phyloP scores from a whole-genome alignment of 371 early-diverging fungal genomes.

The Rhizopus sp. region DNA sequence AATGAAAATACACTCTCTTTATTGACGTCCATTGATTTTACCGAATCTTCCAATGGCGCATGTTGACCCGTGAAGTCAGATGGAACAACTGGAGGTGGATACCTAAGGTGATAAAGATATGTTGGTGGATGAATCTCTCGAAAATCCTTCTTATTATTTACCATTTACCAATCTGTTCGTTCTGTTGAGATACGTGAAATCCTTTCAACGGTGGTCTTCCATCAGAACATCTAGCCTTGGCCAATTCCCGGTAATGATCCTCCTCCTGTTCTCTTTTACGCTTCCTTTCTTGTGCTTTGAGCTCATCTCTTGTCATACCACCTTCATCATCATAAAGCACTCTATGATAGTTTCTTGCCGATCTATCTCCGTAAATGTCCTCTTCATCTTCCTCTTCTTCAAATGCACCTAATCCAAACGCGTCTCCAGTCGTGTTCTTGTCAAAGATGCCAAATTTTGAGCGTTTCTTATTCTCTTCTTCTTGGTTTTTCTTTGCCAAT shows the following conservation, averaged over 20 bases:
- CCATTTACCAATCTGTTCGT: slow-evolving; percentile 56
- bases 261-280: slow-evolving; percentile 13
- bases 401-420: slow-evolving; percentile 48
- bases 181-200: slow-evolving; percentile 50
- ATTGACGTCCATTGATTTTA: slow-evolving; percentile 2
- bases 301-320: slow-evolving; percentile 20
- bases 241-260: slow-evolving; percentile 2
- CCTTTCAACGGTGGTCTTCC: slow-evolving; percentile 62
- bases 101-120: slow-evolving; percentile 28
- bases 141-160: slow-evolving; percentile 11
- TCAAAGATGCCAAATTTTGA: slow-evolving; percentile 36
- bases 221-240: slow-evolving; percentile 43
- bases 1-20: slow-evolving; percentile 42
- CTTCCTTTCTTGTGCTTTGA: slow-evolving; percentile 14
- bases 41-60: slow-evolving; percentile 8
- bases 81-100: slow-evolving; percentile 61
- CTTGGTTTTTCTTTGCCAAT: slow-evolving; percentile 17
- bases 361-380: slow-evolving; percentile 36
- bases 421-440: slow-evolving; percentile 12
- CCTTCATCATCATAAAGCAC: slow-evolving; percentile 43
- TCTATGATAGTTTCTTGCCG: slow-evolving; percentile 31
- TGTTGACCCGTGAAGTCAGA: slow-evolving; percentile 54
- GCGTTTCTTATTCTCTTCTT: slow-evolving; percentile 13
- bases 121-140: not conserved
- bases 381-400: slow-evolving; percentile 58